A percentile compares a stretch with the other conserved stretches of the same genome.
Evolutionary conservation across 305 asterid genomes (phyloP).

Genomic region (Fraxinus greggii): DNA sequence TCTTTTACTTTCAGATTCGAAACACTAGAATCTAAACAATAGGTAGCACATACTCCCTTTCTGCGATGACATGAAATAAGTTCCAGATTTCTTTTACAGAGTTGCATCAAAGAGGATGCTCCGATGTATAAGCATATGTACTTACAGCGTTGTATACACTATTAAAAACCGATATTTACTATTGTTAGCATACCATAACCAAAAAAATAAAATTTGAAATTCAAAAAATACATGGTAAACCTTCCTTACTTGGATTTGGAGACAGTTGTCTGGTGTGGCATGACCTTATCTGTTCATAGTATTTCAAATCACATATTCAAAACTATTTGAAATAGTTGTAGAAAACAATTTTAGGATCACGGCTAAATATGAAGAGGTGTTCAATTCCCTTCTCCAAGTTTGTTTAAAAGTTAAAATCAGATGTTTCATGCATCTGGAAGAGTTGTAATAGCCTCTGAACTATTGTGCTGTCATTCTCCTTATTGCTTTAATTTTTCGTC

Average conservation of each 20-base stretch:
- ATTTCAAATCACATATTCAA: neutral
- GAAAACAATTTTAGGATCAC: neutral
- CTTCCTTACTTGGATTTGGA: neutral
- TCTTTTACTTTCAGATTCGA: neutral
- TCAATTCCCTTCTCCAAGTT: neutral
- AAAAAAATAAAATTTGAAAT: neutral
- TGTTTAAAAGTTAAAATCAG: neutral
- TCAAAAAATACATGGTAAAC: neutral
- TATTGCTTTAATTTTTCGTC: neutral
- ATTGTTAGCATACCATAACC: neutral
- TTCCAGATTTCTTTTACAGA: neutral
- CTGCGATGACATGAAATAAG: neutral
- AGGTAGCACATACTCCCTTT: neutral
- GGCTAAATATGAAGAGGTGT: neutral
- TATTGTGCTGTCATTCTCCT: neutral
- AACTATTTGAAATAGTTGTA: neutral
- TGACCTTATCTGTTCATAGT: neutral
- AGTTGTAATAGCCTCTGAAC: neutral
- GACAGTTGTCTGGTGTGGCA: neutral
- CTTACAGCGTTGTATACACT: neutral
- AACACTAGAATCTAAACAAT: neutral
- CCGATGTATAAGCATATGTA: neutral
- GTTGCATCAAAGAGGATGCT: neutral
- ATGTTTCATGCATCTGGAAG: neutral
- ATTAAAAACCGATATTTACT: neutral